Evolutionary conservation across 2,329 filamentous ascomycete species (phyloP).

Genomic region (Stagonosporopsis tanaceti): DNA sequence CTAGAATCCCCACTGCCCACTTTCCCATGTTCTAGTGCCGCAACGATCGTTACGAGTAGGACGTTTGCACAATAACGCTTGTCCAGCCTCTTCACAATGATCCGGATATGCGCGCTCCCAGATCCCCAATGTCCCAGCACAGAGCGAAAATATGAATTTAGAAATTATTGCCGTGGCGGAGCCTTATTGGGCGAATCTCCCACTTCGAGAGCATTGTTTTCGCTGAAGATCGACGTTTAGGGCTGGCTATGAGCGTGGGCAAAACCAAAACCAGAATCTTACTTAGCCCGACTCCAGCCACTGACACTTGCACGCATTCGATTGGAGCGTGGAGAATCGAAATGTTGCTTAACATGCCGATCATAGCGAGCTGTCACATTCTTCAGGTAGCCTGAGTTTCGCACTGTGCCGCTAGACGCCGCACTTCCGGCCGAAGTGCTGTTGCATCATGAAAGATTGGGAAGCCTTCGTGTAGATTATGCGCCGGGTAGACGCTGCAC

Average conservation of each 20-base stretch:
- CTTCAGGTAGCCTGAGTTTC: conserved; percentile 22
- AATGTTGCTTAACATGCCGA: conserved; percentile 18
- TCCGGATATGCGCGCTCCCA: conserved; percentile 3
- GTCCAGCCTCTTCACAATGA: not conserved
- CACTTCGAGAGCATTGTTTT: conserved; percentile 19
- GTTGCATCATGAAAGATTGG: conserved; percentile 5
- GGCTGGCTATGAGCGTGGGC: conserved; percentile 30
- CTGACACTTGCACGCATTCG: conserved; percentile 26
- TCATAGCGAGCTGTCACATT: conserved; percentile 18
- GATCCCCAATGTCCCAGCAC: conserved; percentile 15
- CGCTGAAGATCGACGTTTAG: conserved; percentile 28
- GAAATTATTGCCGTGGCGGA: conserved; percentile 14
- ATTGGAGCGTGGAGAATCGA: conserved; percentile 22
- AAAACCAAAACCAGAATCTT: conserved; percentile 25
- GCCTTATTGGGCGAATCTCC: conserved; percentile 23
- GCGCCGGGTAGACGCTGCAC: not conserved
- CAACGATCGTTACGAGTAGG: not conserved
- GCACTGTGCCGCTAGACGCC: not conserved
- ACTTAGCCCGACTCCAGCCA: conserved; percentile 4
- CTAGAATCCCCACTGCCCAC: conserved; percentile 5
- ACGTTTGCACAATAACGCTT: conserved; percentile 14
- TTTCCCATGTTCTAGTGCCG: conserved; percentile 11
- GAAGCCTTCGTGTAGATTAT: conserved; percentile 4
- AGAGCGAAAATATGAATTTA: conserved; percentile 7
- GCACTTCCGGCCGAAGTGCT: not conserved